phyloP scores from a whole-genome alignment of 768 basidiomycete genomes.

The Lactarius sp. region DNA sequence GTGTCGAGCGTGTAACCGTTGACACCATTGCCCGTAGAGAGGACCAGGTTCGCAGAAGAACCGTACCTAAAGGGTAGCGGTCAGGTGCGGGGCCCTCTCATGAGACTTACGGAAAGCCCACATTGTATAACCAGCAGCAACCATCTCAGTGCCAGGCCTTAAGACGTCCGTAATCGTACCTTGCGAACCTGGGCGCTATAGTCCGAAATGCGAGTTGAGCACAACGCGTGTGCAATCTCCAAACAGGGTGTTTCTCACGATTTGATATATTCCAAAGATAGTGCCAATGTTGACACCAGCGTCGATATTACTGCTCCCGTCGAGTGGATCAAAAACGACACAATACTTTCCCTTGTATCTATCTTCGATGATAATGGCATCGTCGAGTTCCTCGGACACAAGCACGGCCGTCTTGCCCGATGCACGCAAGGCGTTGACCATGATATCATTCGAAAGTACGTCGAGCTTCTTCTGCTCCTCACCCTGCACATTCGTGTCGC shows the following conservation, averaged over 20 bases:
- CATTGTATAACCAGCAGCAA: constrained; percentile 97
- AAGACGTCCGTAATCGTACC: constrained; percentile 87
- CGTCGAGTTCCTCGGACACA: constrained; percentile 92
- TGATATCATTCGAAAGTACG: constrained; percentile 97
- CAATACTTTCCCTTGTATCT: constrained; percentile 83
- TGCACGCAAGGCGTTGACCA: constrained; percentile 94
- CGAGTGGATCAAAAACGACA: constrained; percentile 97
- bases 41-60: constrained; percentile 93
- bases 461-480: constrained; percentile 99
- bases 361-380: constrained; percentile 87
- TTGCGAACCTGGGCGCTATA: constrained; percentile 65
- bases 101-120: constrained; percentile 36
- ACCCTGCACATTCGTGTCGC: constrained; percentile 94
- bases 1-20: constrained; percentile 98
- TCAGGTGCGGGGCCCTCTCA: not conserved
- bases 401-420: constrained; percentile 97
- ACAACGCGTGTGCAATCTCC: not conserved
- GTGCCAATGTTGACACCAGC: constrained; percentile 99
- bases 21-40: constrained; percentile 92
- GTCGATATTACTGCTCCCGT: constrained; percentile 98
- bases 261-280: constrained; percentile 94
- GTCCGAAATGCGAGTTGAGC: constrained; percentile 9
- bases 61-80: constrained; percentile 55
- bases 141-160: constrained; percentile 93
- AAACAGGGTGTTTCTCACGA: constrained; percentile 50